phyloP scores from a whole-genome alignment of 176 grass and related monocot species.

The Carex cristatella region DNA sequence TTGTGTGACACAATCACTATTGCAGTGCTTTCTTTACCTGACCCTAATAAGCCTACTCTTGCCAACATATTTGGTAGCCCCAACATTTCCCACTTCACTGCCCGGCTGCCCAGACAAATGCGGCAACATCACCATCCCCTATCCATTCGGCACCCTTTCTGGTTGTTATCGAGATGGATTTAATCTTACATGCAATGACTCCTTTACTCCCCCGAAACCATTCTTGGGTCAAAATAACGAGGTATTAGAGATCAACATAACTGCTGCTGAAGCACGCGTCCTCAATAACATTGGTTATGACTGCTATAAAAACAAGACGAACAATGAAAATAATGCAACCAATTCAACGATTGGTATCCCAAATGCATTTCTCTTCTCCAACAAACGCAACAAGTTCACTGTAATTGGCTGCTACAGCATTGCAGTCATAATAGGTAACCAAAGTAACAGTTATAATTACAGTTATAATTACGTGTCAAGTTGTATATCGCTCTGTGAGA shows the following conservation, averaged over 20 bases:
- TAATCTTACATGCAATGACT: conserved; percentile 1
- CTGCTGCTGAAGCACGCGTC: not conserved
- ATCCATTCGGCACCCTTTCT: conserved; percentile 27
- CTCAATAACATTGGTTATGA: not conserved
- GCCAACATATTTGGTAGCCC: not conserved
- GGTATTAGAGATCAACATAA: not conserved
- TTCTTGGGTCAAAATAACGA: not conserved
- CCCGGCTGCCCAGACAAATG: conserved; percentile 24
- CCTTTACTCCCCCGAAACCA: not conserved
- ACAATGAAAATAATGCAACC: no score
- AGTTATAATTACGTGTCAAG: not conserved
- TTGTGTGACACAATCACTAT: not conserved
- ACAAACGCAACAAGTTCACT: conserved; percentile 10
- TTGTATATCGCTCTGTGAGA: not conserved
- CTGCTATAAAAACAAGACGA: not conserved
- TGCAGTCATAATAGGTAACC: not conserved
- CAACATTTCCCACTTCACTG: not conserved
- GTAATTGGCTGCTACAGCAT: conserved; percentile 23
- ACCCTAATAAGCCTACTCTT: not conserved
- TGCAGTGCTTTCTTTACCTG: not conserved
- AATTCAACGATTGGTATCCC: no score
- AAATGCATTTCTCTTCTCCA: conserved; percentile 8
- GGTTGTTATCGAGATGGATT: conserved; percentile 26
- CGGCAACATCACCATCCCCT: conserved; percentile 21
- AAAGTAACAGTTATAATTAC: no score